phyloP scores from a whole-genome alignment of 805 yeast species.

The Maudiozyma turicensis region DNA sequence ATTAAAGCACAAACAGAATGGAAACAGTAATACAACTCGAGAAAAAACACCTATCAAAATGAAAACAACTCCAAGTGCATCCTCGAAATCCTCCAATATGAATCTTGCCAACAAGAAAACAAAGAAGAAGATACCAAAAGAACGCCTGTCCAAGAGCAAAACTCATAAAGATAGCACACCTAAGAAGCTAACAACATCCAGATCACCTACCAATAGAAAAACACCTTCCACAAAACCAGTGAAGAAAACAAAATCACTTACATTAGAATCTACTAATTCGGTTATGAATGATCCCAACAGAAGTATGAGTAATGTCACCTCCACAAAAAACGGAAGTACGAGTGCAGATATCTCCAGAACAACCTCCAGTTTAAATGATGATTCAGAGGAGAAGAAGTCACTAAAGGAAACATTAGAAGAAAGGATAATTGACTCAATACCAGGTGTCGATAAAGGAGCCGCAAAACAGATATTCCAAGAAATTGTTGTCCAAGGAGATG shows the following conservation, averaged over 20 bases:
- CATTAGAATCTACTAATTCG: background rate
- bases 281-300: background rate
- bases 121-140: background rate
- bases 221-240: background rate
- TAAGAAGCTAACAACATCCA: background rate
- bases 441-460: conserved; percentile 69
- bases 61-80: background rate
- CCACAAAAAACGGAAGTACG: background rate
- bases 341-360: background rate
- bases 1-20: background rate
- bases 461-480: conserved; percentile 82
- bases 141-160: background rate
- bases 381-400: background rate
- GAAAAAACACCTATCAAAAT: background rate
- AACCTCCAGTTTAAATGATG: background rate
- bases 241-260: background rate
- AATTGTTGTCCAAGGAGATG: conserved; percentile 81
- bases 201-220: background rate
- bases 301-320: background rate
- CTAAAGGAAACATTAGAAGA: conserved; percentile 8
- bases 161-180: background rate
- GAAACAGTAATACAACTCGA: background rate
- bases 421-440: conserved; percentile 28
- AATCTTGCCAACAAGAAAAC: background rate
- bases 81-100: background rate